Base-by-base conservation (phyloP, 2,329 filamentous ascomycete species). In the Podosphaera aphanis region DNA sequence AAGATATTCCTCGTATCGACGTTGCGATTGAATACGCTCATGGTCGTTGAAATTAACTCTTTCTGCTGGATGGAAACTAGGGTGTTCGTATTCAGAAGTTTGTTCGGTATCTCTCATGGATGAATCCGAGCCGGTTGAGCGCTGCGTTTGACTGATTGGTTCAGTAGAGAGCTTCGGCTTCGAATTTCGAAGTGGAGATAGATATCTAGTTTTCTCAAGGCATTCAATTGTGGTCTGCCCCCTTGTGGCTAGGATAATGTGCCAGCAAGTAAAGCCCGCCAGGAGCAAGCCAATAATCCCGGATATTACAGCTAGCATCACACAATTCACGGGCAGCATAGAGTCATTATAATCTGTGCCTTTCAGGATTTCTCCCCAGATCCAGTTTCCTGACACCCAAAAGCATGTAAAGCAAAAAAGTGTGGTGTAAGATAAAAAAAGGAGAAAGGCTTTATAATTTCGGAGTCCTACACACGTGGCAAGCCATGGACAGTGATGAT, bases 401-500 rank as follows among this genome's bases (percentile, higher is more conserved):
- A 93, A 93, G 56, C 72, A 74, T 55, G 81, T 73, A 65, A 84
- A 77, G 64, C 82, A 86, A 64, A 93, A 93, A 1, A 93, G 50
- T 3, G 79, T 83, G 0, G 83, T 84, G 61, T 98, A 95, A 47
- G 86, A 72, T 21, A 98, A 68, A 61, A 95, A 98, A 2, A 95
- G 70, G 45, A 98, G 61, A 59, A 98, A 98, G 0, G 86, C 72
- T 64, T 98, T 98, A 69, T 94, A 92, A 63, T 98, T 98, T 58
- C 75, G 76, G 51, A 98, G 67, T 18, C 90, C 90, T 49, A 98
- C 82, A 62, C 90, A 98, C 3, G 84, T 93, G 23, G 90, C 88
- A 43, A 98, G 71, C 90, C 90, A 98, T 15, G 90, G 90, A 61
- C 90, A 98, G 65, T 98, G 90, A 62, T 98, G 90, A 60, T 98